Evolutionary conservation across 2,329 filamentous ascomycete genomes (phyloP).

Genomic region (Colletotrichum sp.): DNA sequence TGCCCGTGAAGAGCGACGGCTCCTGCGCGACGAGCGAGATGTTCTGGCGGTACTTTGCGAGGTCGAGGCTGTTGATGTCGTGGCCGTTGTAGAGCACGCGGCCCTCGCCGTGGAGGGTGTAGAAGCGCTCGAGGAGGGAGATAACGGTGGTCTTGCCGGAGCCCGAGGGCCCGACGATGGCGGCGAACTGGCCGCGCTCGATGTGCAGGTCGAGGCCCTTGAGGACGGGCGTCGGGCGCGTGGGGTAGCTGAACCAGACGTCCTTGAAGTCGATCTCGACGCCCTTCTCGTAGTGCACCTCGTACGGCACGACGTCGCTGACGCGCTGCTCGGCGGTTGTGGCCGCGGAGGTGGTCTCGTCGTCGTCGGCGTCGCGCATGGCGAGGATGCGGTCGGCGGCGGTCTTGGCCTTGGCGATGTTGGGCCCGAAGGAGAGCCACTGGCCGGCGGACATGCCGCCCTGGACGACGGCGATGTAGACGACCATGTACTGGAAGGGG

Average conservation of each 20-base stretch:
- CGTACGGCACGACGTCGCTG: conserved; percentile 9
- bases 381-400: conserved; percentile 20
- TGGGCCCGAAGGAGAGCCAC: conserved; percentile 21
- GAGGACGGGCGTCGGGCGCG: conserved; percentile 8
- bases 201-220: conserved; percentile 32
- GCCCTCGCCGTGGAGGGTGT: conserved; percentile 9
- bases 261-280: conserved; percentile 24
- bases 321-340: background rate
- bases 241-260: conserved; percentile 21
- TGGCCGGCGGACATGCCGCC: conserved; percentile 22
- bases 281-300: conserved; percentile 23
- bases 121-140: conserved; percentile 32
- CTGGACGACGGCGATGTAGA: conserved; percentile 23
- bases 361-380: conserved; percentile 28
- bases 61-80: conserved; percentile 32
- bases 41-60: conserved; percentile 32
- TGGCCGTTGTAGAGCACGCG: conserved; percentile 24
- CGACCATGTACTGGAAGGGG: conserved; percentile 24
- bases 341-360: conserved; percentile 42
- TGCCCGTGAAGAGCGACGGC: conserved; percentile 46
- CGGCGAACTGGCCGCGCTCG: conserved; percentile 67
- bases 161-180: conserved; percentile 68
- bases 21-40: conserved; percentile 47
- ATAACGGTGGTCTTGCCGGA: conserved; percentile 33
- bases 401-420: conserved; percentile 21